phyloP scores from a whole-genome alignment of 139 green algal species.

The Micractinium conductrix region DNA sequence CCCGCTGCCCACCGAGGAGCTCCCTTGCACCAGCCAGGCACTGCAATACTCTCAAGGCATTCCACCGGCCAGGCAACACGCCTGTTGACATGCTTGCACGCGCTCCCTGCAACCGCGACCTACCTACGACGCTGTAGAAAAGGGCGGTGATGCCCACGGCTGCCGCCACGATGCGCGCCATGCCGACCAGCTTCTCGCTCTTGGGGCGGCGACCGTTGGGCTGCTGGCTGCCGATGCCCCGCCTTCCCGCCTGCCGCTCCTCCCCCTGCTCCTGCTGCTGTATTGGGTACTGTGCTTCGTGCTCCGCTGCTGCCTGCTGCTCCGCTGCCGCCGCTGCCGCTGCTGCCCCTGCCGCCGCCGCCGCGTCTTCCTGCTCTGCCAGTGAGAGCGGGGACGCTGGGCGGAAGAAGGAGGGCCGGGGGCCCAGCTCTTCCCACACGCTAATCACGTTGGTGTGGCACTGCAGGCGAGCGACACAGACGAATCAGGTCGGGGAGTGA shows the following conservation, averaged over 20 bases:
- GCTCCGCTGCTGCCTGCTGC: background rate
- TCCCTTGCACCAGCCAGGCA: too few species aligned
- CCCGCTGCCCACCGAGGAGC: too few species aligned
- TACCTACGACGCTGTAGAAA: slow-evolving; percentile 66
- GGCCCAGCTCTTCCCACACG: slow-evolving; percentile 6
- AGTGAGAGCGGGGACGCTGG: background rate
- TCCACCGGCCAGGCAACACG: too few species aligned
- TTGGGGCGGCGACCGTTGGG: too few species aligned
- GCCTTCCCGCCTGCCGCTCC: background rate
- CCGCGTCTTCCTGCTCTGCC: background rate
- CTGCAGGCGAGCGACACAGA: background rate
- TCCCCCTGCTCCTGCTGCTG: background rate
- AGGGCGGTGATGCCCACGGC: slow-evolving; percentile 37
- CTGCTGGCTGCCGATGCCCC: too few species aligned
- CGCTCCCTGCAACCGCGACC: too few species aligned
- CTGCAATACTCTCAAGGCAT: too few species aligned
- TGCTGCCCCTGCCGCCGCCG: background rate
- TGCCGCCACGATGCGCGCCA: slow-evolving; percentile 44
- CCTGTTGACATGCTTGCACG: too few species aligned
- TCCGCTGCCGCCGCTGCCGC: background rate
- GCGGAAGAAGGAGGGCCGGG: background rate
- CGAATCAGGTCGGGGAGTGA: background rate
- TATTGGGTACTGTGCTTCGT: too few species aligned
- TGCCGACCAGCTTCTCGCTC: slow-evolving; percentile 59
- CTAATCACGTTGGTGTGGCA: slow-evolving; percentile 33